Conservation (phyloP, 75 land plant genomes). For the Sequoia sempervirens region DNA sequence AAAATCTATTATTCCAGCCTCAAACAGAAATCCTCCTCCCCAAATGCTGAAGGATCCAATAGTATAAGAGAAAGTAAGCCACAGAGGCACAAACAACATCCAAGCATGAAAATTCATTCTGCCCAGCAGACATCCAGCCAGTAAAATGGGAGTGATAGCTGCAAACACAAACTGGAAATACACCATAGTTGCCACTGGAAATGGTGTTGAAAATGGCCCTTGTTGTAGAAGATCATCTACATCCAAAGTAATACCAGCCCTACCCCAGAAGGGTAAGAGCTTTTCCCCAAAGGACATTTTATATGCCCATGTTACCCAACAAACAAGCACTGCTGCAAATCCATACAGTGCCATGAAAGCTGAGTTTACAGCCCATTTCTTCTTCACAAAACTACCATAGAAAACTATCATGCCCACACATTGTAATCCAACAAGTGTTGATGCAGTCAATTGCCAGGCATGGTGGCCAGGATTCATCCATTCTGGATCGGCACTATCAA, state of each 20-base stretch:
- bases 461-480: conserved; percentile 54
- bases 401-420: conserved; percentile 37
- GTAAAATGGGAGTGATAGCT: conserved; percentile 55
- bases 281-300: conserved; percentile 39
- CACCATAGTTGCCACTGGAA: conserved; percentile 68
- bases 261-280: conserved; percentile 35
- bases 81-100: conserved; percentile 83
- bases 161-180: conserved; percentile 72
- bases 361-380: conserved; percentile 56
- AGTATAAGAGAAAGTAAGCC: conserved; percentile 54
- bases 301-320: conserved; percentile 39
- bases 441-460: conserved; percentile 45
- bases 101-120: conserved; percentile 70
- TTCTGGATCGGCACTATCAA: neutral
- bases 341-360: conserved; percentile 72
- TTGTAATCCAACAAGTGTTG: conserved; percentile 46
- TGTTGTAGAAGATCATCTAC: conserved; percentile 7
- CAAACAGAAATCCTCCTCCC: conserved; percentile 59
- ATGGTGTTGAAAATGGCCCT: conserved; percentile 26
- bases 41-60: conserved; percentile 57
- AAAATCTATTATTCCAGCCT: conserved; percentile 65
- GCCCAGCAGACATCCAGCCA: conserved; percentile 62
- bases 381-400: conserved; percentile 51
- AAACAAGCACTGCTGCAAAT: conserved; percentile 36
- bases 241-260: conserved; percentile 11